Percentiles rank a stretch among this genome's conserved stretches.
phyloP scores from a whole-genome alignment of 2,329 filamentous ascomycete genomes.

The Nigrograna mackinnonii region DNA sequence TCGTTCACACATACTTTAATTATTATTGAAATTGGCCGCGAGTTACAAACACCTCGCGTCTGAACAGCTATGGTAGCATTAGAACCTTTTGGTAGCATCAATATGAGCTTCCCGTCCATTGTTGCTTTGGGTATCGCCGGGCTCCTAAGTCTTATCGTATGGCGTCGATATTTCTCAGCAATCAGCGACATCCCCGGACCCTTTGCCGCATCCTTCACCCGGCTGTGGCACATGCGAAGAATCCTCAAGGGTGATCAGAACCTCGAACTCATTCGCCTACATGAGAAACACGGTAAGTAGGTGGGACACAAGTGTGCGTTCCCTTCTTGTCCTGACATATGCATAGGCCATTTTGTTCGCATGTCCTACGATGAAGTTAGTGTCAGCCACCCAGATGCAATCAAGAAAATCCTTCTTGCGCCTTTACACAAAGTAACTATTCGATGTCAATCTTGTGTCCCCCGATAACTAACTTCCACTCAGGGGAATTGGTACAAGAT shows the following conservation, averaged over 20 bases:
- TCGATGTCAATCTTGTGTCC: no score
- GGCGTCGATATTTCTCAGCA: constrained; percentile 51
- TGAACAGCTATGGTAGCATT: no score
- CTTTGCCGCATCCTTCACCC: constrained; percentile 44
- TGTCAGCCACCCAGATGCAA: constrained; percentile 46
- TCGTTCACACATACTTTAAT: no score
- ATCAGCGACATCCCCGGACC: constrained; percentile 48
- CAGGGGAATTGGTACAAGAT: constrained; percentile 39
- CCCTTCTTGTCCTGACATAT: not conserved
- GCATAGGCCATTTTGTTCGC: constrained; percentile 46
- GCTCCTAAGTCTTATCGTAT: not conserved
- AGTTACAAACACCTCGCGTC: no score
- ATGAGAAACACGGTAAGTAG: not conserved
- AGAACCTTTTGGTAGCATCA: no score
- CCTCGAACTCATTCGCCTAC: constrained; percentile 41
- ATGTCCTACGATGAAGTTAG: constrained; percentile 50
- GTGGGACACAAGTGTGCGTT: constrained; percentile 39
- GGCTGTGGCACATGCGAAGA: constrained; percentile 41
- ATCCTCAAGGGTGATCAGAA: constrained; percentile 41
- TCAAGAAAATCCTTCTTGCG: constrained; percentile 39
- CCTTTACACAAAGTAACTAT: constrained; percentile 35
- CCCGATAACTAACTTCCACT: not conserved
- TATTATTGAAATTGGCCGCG: no score
- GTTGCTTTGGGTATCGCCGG: no score
- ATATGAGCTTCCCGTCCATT: no score